These are phyloP conservation scores for Rhodotorula babjevae DNA, from an alignment of 768 basidiomycete species.

Conservation along the genomic window DNA sequence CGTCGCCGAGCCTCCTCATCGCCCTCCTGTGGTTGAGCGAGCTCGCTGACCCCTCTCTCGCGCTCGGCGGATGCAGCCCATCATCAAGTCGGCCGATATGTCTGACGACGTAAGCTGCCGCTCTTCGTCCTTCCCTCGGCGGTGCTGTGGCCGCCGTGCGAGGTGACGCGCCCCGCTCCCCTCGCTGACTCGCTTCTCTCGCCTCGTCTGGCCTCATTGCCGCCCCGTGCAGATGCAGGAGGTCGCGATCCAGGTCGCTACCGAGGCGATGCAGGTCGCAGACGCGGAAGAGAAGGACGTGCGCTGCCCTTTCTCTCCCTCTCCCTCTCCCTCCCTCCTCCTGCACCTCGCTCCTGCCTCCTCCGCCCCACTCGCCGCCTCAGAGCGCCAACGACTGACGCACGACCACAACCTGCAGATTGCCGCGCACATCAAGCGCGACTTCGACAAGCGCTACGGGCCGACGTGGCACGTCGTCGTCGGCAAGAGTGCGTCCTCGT, in stretches of 20 bases:
- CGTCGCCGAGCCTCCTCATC: not conserved
- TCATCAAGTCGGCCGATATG: slow-evolving; percentile 37
- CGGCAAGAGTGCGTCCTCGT: slow-evolving; percentile 53
- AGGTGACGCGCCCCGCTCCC: not conserved
- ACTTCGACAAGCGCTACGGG: slow-evolving; percentile 86
- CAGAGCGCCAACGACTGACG: not conserved
- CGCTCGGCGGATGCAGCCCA: slow-evolving; percentile 1
- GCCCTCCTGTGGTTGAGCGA: not conserved
- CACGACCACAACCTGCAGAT: slow-evolving; percentile 50
- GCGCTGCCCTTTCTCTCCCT: not conserved
- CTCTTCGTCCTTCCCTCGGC: no score
- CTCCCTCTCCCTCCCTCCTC: not conserved
- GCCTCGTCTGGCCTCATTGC: not conserved
- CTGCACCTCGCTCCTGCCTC: no score
- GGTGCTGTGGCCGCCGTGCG: not conserved
- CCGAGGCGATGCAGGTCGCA: slow-evolving; percentile 78
- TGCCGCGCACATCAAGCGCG: slow-evolving; percentile 95
- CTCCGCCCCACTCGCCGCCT: no score
- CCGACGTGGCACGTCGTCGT: slow-evolving; percentile 99
- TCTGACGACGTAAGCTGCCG: slow-evolving; percentile 5
- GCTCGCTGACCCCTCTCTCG: not conserved
- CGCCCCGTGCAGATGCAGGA: slow-evolving; percentile 67
- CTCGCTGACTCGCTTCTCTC: no score
- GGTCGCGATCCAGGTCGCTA: slow-evolving; percentile 82
- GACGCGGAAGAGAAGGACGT: slow-evolving; percentile 93